Percentiles rank a stretch among this genome's conserved stretches.
Evolutionary conservation across 2,329 filamentous ascomycete genomes (phyloP).

Genomic region (Verticillium isaacii): DNA sequence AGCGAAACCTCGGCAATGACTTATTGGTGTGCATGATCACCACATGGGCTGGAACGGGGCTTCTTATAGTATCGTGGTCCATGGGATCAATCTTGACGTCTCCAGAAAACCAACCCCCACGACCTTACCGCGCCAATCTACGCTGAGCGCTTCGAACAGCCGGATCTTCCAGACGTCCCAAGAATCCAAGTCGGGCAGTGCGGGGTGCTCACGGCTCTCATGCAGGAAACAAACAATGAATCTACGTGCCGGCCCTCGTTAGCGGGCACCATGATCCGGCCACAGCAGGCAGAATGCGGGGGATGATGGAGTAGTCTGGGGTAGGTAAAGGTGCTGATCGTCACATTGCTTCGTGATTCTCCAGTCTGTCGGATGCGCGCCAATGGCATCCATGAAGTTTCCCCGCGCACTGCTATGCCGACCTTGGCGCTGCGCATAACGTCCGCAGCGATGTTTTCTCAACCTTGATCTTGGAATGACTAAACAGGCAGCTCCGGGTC

Average conservation of each 20-base stretch:
- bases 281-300: not conserved
- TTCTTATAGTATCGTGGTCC: not conserved
- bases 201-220: not conserved
- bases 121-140: not conserved
- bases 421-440: not conserved
- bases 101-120: not conserved
- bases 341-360: not conserved
- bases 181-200: not conserved
- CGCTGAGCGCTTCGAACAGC: not conserved
- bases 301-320: not conserved
- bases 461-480: no score
- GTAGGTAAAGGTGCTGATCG: not conserved
- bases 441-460: not conserved
- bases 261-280: not conserved
- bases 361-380: not conserved
- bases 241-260: not conserved
- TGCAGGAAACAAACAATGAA: not conserved
- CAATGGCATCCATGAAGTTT: not conserved
- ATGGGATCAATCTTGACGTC: not conserved
- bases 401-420: not conserved
- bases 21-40: not conserved
- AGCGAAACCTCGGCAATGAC: no score
- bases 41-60: not conserved
- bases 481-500: no score
- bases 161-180: not conserved